These are phyloP conservation scores for Exophiala xenobiotica DNA, from an alignment of 2,329 filamentous ascomycete genomes.

Conservation along the genomic window DNA sequence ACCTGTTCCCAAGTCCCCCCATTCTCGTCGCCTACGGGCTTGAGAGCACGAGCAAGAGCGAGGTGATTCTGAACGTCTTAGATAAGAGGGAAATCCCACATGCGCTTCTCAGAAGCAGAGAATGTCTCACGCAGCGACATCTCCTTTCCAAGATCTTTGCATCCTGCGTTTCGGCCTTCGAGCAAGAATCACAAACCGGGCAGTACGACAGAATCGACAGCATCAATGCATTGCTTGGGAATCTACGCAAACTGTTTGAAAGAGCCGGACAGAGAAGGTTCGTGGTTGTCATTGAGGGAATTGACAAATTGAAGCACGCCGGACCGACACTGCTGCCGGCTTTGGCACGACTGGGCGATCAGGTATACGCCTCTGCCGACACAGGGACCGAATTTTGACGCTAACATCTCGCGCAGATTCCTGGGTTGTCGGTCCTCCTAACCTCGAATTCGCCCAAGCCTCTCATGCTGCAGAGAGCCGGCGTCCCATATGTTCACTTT, in stretches of 20 bases:
- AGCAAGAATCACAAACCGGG: conserved; percentile 42
- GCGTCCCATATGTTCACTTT: conserved; percentile 77
- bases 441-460: conserved; percentile 72
- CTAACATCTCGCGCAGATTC: conserved; percentile 58
- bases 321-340: conserved; percentile 76
- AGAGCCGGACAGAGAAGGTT: conserved; percentile 44
- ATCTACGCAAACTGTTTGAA: conserved; percentile 55
- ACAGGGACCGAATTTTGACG: conserved; percentile 13
- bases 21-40: conserved; percentile 81
- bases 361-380: neutral
- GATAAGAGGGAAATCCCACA: conserved; percentile 54
- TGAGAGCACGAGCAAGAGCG: conserved; percentile 82
- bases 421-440: conserved; percentile 72
- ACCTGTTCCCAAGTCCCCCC: conserved; percentile 61
- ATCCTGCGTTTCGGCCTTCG: conserved; percentile 39
- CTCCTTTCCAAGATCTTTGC: conserved; percentile 48
- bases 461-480: conserved; percentile 66
- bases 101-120: conserved; percentile 43
- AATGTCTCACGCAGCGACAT: conserved; percentile 48
- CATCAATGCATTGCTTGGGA: conserved; percentile 70
- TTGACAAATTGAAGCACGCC: conserved; percentile 80
- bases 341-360: conserved; percentile 74
- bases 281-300: conserved; percentile 82
- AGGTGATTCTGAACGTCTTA: conserved; percentile 65
- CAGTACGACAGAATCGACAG: conserved; percentile 71